These are phyloP conservation scores for Talaromyces verruculosus DNA, from an alignment of 2,329 filamentous ascomycete genomes.

Conservation along the genomic window DNA sequence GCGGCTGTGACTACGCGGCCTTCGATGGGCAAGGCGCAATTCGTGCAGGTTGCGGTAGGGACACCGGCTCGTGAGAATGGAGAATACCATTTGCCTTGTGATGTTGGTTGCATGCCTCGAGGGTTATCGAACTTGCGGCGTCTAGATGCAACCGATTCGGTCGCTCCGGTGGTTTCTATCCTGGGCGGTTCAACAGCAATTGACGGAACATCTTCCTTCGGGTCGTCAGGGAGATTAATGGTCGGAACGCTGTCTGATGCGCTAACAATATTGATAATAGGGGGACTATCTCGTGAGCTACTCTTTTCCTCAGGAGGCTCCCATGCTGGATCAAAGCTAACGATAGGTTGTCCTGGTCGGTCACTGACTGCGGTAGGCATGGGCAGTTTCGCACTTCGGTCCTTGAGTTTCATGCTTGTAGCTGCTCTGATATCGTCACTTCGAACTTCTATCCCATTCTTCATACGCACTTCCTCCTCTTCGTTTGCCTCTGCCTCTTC, in stretches of 20 bases:
- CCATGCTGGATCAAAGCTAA: slow-evolving; percentile 89
- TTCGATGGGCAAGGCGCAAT: slow-evolving; percentile 80
- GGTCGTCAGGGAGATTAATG: slow-evolving; percentile 53
- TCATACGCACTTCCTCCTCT: slow-evolving; percentile 57
- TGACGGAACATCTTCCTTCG: slow-evolving; percentile 35
- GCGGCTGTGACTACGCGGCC: slow-evolving; percentile 85
- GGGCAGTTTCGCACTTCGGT: slow-evolving; percentile 82
- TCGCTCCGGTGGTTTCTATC: slow-evolving; percentile 23
- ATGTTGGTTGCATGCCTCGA: slow-evolving; percentile 40
- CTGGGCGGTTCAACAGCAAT: slow-evolving; percentile 32
- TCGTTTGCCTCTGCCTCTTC: slow-evolving; percentile 21
- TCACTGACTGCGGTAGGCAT: slow-evolving; percentile 90
- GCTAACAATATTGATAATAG: slow-evolving; percentile 55
- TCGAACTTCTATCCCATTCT: slow-evolving; percentile 79
- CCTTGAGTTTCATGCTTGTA: slow-evolving; percentile 83
- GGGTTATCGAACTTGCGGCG: slow-evolving; percentile 31
- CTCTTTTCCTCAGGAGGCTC: slow-evolving; percentile 56
- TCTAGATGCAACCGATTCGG: slow-evolving; percentile 23
- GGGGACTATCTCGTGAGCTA: slow-evolving; percentile 28
- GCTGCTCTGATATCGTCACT: slow-evolving; percentile 85
- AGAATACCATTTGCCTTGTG: slow-evolving; percentile 37
- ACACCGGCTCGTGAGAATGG: slow-evolving; percentile 50
- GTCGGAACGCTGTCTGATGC: slow-evolving; percentile 48
- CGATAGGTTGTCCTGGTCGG: slow-evolving; percentile 85
- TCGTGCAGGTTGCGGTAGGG: slow-evolving; percentile 73